phyloP scores from a whole-genome alignment of 306 rosid genomes.

The Bauhinia variegata region DNA sequence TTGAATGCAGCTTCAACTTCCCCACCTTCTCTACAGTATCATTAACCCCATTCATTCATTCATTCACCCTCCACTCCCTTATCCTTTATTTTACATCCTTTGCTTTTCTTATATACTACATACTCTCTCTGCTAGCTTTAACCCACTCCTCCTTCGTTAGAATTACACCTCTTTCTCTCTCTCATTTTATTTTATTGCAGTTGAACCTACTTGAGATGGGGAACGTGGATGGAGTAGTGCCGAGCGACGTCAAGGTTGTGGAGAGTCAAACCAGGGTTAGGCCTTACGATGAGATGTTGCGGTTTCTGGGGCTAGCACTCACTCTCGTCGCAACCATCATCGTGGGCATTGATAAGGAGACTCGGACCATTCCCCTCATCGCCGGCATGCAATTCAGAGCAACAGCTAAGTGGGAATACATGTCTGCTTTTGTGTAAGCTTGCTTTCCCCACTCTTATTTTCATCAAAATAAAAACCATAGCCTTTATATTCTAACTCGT shows the following conservation, averaged over 20 bases:
- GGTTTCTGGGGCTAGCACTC: constrained; percentile 44
- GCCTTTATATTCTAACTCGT: no score
- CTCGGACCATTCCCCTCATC: constrained; percentile 47
- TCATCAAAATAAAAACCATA: no score
- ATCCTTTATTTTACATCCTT: background rate
- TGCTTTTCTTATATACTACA: no score
- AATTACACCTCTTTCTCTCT: no score
- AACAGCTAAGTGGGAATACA: constrained; percentile 70
- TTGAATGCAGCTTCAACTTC: constrained; percentile 54
- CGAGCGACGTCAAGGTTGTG: constrained; percentile 43
- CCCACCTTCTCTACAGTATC: constrained; percentile 41
- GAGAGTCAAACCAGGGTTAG: constrained; percentile 23
- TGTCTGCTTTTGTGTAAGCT: constrained; percentile 67
- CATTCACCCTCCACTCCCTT: background rate
- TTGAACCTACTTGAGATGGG: no score
- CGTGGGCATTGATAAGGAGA: constrained; percentile 51
- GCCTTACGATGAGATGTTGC: constrained; percentile 38
- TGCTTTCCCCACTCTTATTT: background rate
- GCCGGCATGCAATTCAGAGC: constrained; percentile 50
- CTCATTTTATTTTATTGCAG: no score
- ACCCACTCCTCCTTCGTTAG: no score
- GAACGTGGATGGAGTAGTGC: constrained; percentile 39
- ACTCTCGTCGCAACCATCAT: constrained; percentile 53
- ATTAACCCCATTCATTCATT: constrained; percentile 45
- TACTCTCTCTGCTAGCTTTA: no score